Evolutionary conservation across 2,329 filamentous ascomycete species (phyloP), one percentile per base, ranked within the genome.

Genomic region (Talaromyces sp.): DNA sequence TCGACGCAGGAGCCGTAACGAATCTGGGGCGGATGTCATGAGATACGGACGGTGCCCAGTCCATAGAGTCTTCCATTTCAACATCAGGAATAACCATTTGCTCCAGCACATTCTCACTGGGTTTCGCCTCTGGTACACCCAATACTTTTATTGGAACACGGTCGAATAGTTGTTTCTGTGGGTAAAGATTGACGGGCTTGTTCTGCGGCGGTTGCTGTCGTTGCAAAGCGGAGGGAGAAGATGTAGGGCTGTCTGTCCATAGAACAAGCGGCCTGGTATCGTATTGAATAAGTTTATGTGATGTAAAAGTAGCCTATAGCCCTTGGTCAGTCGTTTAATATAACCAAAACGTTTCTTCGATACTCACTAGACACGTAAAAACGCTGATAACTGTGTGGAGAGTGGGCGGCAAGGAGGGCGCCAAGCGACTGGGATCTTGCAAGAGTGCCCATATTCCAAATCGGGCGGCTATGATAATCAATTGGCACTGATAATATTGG

Each of bases 21-120:
- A 70, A 63, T 7, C 55, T 73, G 32, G 72, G 72, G 51, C 68
- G 69, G 21, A 76, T 67, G 21, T 72, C 63, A 57, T 74, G 69
- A 46, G 76, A 72, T 46, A 68, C 62, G 38, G 78, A 77, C n/a
- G 79, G 79, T 35, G 76, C 77, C 79, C 79, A 81, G 62, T 81
- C 79, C 79, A 81, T 81, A 48, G 72, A 72, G 61, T 80, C 77
- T 19, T 65, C 68, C 55, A 46, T 24, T 48, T 77, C 75, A 5
- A 73, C 71, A 14, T 75, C 74, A 56, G 73, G 74, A 21, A 75
- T 76, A 21, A 73, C 68, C 53, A 69, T 68, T 14, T 56, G 74
- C 69, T 32, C 35, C 68, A 60, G n/a, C 65, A 63, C 55, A 66
- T 61, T 26, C 65, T 59, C 32, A 64, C 61, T 14, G 63, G 63